Evolutionary conservation across 2,329 filamentous ascomycete genomes (phyloP), one percentile per base, ranked within the genome.

Genomic region (Fusarium sp.): DNA sequence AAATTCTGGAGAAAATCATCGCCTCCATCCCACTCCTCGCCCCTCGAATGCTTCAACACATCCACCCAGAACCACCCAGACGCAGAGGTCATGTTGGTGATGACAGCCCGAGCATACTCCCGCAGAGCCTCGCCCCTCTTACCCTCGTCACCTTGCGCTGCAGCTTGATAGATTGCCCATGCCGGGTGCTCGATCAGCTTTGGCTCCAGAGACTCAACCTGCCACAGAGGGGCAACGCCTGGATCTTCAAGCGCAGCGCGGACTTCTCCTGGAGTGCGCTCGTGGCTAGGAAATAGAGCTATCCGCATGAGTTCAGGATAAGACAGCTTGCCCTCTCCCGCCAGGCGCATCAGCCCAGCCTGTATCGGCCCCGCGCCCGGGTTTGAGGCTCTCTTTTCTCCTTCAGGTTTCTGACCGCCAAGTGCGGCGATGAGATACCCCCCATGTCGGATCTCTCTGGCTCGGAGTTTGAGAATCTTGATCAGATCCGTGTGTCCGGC

Each of bases 51-150:
- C 27, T 46, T 57, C 8, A 57, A 10, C 1, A 59, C 37, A 2
- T 59, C 53, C 0, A 42, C 8, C 56, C 53, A 59, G 15, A 52
- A 57, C 53, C 56, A 57, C 1, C 53, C 46, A 8, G 31, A 41
- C 0, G 53, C 56, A 1, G 46, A 39, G 0, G 38, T 17, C 2
- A 59, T 2, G 0, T 52, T 59, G 0, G 21, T 11, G 1, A 47
- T 23, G 0, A 41, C 32, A 1, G 9, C 6, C 0, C 0, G 15
- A 0, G 53, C 41, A 19, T 59, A 59, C 13, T 37, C 13, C 2
- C 2, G 10, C 0, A 57, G n/a, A 9, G 55, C 41, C 2, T 46
- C 41, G 1, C 29, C 23, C 3, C 50, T 59, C 0, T 15, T 1
- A 0, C 0, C 17, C 1, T 27, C 7, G 0, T 44, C 1, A 1